These are phyloP conservation scores for Adansonia gregorii DNA, from an alignment of 441 rosid genomes.

Conservation along the genomic window DNA sequence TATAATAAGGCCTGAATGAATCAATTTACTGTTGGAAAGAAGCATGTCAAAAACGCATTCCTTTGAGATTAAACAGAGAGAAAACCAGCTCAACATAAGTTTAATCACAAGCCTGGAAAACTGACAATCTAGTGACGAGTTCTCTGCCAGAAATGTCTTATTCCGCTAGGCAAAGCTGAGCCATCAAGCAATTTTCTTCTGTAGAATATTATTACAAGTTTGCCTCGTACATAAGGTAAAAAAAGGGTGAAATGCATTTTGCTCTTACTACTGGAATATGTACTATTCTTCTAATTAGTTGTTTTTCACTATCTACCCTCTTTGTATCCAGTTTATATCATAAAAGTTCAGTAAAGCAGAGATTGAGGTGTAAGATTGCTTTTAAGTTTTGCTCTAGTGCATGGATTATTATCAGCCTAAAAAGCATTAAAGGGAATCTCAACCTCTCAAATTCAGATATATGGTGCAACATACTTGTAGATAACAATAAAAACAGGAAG, in stretches of 20 bases:
- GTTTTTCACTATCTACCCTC: background rate
- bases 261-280: background rate
- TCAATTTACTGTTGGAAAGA: slow-evolving; percentile 1
- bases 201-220: background rate
- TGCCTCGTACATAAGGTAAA: background rate
- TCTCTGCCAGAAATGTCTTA: slow-evolving; percentile 2
- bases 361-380: background rate
- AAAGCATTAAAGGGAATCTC: background rate
- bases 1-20: slow-evolving; percentile 15
- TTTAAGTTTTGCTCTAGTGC: background rate
- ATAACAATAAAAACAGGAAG: slow-evolving; percentile 21
- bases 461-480: background rate
- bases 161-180: background rate
- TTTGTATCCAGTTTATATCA: slow-evolving; percentile 7
- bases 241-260: background rate
- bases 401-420: background rate
- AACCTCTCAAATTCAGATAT: slow-evolving; percentile 4
- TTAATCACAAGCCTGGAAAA: background rate
- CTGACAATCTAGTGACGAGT: slow-evolving; percentile 1
- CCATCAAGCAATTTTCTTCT: slow-evolving; percentile 9
- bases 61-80: slow-evolving; percentile 13
- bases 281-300: background rate
- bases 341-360: background rate
- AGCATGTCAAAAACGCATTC: background rate
- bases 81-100: background rate